phyloP scores from a whole-genome alignment of 192 early-diverging fungal genomes.

The Podila minutissima region DNA sequence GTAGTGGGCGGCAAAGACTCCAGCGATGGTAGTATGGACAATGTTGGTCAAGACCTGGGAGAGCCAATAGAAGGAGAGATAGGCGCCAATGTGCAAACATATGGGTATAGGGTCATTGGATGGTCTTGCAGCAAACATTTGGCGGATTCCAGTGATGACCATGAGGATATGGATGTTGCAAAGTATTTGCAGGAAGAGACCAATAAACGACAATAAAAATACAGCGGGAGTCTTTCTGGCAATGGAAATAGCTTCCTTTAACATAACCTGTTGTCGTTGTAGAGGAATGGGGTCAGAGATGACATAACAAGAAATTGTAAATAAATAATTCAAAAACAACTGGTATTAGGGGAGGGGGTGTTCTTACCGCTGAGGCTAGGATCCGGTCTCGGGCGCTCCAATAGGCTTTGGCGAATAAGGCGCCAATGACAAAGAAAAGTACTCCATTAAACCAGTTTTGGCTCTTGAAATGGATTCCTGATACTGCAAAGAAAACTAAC shows the following conservation, averaged over 20 bases:
- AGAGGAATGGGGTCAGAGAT: background rate
- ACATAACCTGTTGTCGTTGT: slow-evolving; percentile 50
- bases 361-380: slow-evolving; percentile 8
- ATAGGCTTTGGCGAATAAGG: slow-evolving; percentile 1
- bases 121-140: slow-evolving; percentile 17
- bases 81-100: slow-evolving; percentile 38
- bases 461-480: slow-evolving; percentile 1
- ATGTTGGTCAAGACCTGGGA: slow-evolving; percentile 48
- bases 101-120: slow-evolving; percentile 42
- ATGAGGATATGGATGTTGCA: slow-evolving; percentile 68
- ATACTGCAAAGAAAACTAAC: slow-evolving; percentile 8
- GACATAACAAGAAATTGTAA: background rate
- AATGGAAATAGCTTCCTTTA: slow-evolving; percentile 73
- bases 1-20: slow-evolving; percentile 83
- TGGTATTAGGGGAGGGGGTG: background rate
- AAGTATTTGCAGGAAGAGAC: slow-evolving; percentile 63
- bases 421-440: slow-evolving; percentile 2
- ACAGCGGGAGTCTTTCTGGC: slow-evolving; percentile 72
- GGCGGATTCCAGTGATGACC: slow-evolving; percentile 63
- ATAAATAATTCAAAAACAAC: background rate
- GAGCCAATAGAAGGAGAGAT: slow-evolving; percentile 41
- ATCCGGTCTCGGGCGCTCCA: slow-evolving; percentile 4
- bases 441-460: slow-evolving; percentile 4
- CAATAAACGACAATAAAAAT: slow-evolving; percentile 68
- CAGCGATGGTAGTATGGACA: slow-evolving; percentile 74